Percentiles rank a stretch among this genome's conserved stretches.
Evolutionary conservation across 805 yeast species (phyloP).

Genomic region (Yarrowia porcina): DNA sequence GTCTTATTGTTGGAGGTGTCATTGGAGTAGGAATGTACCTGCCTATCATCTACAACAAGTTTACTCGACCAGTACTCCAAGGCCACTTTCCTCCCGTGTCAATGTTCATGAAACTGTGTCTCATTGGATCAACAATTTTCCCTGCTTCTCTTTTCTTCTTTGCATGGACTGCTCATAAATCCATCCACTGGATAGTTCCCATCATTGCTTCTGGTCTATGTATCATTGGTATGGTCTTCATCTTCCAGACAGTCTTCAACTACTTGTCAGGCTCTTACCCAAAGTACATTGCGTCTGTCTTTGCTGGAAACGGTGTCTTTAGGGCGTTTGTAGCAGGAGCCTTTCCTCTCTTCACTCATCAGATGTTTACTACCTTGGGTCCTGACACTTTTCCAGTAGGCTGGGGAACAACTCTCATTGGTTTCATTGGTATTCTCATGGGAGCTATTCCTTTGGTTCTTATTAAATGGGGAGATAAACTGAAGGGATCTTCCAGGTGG

Average conservation of each 20-base stretch:
- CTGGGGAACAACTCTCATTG: neutral
- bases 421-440: neutral
- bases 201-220: neutral
- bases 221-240: neutral
- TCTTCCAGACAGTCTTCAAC: neutral
- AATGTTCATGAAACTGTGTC: neutral
- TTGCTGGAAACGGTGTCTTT: neutral
- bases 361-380: neutral
- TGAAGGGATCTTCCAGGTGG: neutral
- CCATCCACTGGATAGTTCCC: neutral
- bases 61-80: neutral
- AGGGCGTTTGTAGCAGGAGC: neutral
- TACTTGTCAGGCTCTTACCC: neutral
- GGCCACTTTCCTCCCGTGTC: neutral
- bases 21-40: neutral
- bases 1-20: neutral
- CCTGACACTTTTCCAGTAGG: neutral
- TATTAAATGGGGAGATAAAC: neutral
- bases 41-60: neutral
- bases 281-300: neutral
- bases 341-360: neutral
- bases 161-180: neutral
- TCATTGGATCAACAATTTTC: neutral
- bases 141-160: neutral
- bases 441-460: neutral